Evolutionary conservation across 164 flowering plant genomes (phyloP).

Genomic region (Sextonia rubra): DNA sequence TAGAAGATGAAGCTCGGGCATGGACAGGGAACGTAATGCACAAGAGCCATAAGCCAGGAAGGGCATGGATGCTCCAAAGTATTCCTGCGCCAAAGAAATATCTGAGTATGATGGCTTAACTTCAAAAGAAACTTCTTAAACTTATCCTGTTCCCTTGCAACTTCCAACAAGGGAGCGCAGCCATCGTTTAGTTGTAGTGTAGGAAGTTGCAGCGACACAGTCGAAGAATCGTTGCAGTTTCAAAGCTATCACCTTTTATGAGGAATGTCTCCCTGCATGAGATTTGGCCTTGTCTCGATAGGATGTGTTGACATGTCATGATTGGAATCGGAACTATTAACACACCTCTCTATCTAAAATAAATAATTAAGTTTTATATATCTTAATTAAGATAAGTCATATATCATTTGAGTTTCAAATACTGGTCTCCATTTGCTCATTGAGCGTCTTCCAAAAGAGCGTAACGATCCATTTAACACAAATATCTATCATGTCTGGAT

Average conservation of each 20-base stretch:
- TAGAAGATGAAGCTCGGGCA: conserved; percentile 58
- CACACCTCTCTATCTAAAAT: not conserved
- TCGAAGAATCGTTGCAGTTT: conserved; percentile 13
- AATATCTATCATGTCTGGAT: not conserved
- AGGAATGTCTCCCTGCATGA: conserved; percentile 6
- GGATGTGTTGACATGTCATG: not conserved
- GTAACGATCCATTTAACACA: not conserved
- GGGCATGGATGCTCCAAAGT: conserved; percentile 55
- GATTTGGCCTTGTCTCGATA: conserved; percentile 5
- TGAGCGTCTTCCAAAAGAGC: not conserved
- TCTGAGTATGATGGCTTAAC: conserved; percentile 69
- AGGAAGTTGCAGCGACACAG: conserved; percentile 15
- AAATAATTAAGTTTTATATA: conserved; percentile 1
- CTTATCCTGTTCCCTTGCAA: conserved; percentile 19
- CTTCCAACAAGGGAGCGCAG: conserved; percentile 18
- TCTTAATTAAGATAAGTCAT: too few species aligned
- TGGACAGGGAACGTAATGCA: conserved; percentile 56
- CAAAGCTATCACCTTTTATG: conserved; percentile 14
- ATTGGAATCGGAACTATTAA: not conserved
- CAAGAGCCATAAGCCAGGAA: conserved; percentile 57
- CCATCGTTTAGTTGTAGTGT: conserved; percentile 11
- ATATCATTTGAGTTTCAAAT: not conserved
- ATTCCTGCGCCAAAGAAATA: conserved; percentile 97
- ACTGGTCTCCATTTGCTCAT: not conserved
- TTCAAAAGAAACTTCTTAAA: conserved; percentile 27